phyloP scores from a whole-genome alignment of 208 protist species.

The Acanthamoeba healyi region DNA sequence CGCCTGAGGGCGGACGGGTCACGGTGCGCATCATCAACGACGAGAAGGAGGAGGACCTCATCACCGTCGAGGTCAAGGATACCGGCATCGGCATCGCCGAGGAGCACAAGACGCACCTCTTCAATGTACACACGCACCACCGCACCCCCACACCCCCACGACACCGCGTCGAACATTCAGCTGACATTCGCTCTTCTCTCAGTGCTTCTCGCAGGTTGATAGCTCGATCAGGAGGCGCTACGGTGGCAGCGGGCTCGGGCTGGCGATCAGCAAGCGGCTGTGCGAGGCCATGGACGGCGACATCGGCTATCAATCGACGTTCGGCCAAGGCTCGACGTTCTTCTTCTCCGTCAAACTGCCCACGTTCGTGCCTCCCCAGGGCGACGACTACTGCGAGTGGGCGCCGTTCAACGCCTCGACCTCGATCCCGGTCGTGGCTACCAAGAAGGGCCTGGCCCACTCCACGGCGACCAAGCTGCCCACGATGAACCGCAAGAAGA shows the following conservation, averaged over 20 bases:
- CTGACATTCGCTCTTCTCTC: neutral
- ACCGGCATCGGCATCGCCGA: conserved; percentile 83
- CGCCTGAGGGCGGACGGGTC: neutral
- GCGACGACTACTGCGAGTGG: conserved; percentile 37
- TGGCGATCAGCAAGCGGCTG: conserved; percentile 57
- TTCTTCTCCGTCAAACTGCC: conserved; percentile 5
- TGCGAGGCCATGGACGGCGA: conserved; percentile 6
- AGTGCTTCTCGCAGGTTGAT: conserved; percentile 59
- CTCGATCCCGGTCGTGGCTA: neutral
- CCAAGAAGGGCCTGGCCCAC: neutral
- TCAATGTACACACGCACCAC: conserved; percentile 24
- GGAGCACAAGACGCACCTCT: conserved; percentile 70
- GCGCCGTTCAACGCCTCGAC: conserved; percentile 20
- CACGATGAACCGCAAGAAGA: conserved; percentile 23
- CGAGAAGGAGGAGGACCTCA: neutral
- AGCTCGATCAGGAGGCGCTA: conserved; percentile 1
- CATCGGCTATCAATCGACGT: neutral
- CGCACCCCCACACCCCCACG: neutral
- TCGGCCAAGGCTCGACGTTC: conserved; percentile 25
- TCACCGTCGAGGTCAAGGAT: conserved; percentile 76
- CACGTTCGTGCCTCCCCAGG: neutral
- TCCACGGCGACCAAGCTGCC: neutral
- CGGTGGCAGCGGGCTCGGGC: conserved; percentile 4
- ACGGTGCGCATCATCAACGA: neutral
- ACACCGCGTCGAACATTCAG: neutral